Evolutionary conservation across 768 basidiomycete species (phyloP).

Genomic region (Strobilomyces confusus): DNA sequence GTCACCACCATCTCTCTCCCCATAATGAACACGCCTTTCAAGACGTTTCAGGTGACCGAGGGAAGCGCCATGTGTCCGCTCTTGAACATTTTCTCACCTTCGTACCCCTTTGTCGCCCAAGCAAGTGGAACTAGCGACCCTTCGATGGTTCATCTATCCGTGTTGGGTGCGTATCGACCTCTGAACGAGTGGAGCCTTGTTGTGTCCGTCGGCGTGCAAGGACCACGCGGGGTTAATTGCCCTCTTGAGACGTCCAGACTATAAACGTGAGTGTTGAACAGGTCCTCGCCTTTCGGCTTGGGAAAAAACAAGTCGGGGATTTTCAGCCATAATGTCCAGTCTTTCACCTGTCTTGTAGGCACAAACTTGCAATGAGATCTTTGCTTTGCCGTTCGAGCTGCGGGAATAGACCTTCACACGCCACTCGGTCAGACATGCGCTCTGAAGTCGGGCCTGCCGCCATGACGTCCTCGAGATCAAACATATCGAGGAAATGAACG

Average conservation of each 20-base stretch:
- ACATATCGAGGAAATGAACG: not conserved
- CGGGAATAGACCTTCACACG: not conserved
- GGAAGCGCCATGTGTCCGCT: constrained; percentile 32
- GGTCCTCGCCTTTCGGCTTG: constrained; percentile 33
- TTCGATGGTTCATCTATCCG: too few relatives aligned
- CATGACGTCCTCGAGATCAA: not conserved
- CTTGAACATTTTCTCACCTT: constrained; percentile 31
- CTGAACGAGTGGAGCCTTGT: too few relatives aligned
- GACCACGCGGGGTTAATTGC: too few relatives aligned
- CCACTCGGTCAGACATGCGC: not conserved
- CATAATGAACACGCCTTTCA: too few relatives aligned
- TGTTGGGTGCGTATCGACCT: too few relatives aligned
- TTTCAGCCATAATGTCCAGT: constrained; percentile 21
- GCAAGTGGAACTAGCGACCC: too few relatives aligned
- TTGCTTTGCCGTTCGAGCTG: not conserved
- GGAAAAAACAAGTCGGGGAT: constrained; percentile 29
- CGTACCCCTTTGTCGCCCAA: too few relatives aligned
- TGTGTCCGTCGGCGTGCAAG: too few relatives aligned
- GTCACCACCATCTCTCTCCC: too few relatives aligned
- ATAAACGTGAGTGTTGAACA: too few relatives aligned
- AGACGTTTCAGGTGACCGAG: constrained; percentile 29
- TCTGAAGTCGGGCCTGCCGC: not conserved
- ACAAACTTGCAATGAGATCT: not conserved
- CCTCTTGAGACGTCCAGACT: too few relatives aligned
- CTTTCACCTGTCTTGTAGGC: not conserved